These are phyloP conservation scores for Darksidea phi DNA, from an alignment of 495 filamentous ascomycete species.

Conservation along the genomic window DNA sequence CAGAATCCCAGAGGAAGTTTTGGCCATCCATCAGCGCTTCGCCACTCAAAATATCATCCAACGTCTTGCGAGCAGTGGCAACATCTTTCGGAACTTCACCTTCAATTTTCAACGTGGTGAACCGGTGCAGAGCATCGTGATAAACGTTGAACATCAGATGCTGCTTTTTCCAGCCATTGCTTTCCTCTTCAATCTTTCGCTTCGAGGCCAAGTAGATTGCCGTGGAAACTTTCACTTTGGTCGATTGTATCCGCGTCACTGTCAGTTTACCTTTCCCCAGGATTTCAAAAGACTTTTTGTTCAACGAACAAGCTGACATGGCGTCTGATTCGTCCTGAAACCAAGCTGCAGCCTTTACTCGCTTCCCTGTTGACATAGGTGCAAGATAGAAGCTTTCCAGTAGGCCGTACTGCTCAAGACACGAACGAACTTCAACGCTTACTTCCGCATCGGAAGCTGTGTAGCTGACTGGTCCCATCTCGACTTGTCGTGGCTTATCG, in stretches of 20 bases:
- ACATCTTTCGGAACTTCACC: slow-evolving; percentile 44
- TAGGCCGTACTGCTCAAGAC: slow-evolving; percentile 11
- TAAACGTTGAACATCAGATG: slow-evolving; percentile 1
- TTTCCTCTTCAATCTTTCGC: not conserved
- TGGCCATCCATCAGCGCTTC: not conserved
- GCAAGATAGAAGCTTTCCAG: slow-evolving; percentile 19
- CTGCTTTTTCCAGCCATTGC: not conserved
- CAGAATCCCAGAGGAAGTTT: not conserved
- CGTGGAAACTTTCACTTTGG: not conserved
- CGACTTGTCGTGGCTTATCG: slow-evolving; percentile 27
- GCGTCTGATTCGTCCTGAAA: slow-evolving; percentile 32
- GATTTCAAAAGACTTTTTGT: slow-evolving; percentile 11
- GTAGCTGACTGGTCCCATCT: slow-evolving; percentile 19
- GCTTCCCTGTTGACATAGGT: slow-evolving; percentile 14
- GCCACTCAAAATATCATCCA: slow-evolving; percentile 32
- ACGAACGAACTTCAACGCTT: slow-evolving; percentile 12
- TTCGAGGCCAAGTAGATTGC: not conserved
- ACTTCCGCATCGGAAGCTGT: slow-evolving; percentile 7
- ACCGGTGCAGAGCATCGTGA: not conserved
- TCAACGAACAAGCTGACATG: slow-evolving; percentile 16
- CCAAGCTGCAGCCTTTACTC: slow-evolving; percentile 23
- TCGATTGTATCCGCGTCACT: not conserved
- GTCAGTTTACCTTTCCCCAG: not conserved
- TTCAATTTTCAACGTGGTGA: slow-evolving; percentile 42
- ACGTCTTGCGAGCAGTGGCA: slow-evolving; percentile 41